Evolutionary conservation across 352 stramenopile species (phyloP).

Genomic region (Phytophthora ohioensis): DNA sequence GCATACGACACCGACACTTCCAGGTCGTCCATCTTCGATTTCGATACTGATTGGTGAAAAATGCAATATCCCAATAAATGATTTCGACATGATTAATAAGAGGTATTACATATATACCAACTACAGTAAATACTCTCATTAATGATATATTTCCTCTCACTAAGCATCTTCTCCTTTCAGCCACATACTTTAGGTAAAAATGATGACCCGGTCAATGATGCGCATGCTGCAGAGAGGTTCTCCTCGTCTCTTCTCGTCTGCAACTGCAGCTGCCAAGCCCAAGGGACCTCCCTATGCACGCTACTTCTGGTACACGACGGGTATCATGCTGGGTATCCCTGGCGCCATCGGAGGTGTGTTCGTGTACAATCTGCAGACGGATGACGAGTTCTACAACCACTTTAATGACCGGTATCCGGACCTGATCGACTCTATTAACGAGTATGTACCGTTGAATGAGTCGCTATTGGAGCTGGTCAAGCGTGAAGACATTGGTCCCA

Average conservation of each 20-base stretch:
- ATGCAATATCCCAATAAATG: not conserved
- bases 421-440: constrained; percentile 70
- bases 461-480: constrained; percentile 45
- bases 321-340: constrained; percentile 83
- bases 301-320: constrained; percentile 81
- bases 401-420: constrained; percentile 88
- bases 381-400: constrained; percentile 87
- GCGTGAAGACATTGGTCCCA: constrained; percentile 76
- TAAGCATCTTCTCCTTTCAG: constrained; percentile 3
- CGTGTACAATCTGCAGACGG: constrained; percentile 85
- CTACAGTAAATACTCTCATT: no score
- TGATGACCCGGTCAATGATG: constrained; percentile 26
- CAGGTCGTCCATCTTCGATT: constrained; percentile 18
- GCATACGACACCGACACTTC: constrained; percentile 69
- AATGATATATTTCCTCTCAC: not conserved
- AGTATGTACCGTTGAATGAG: constrained; percentile 72
- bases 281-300: constrained; percentile 67
- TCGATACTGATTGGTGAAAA: constrained; percentile 19
- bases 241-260: constrained; percentile 22
- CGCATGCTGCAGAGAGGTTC: constrained; percentile 27
- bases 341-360: constrained; percentile 68
- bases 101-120: no score
- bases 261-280: not conserved
- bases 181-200: constrained; percentile 2
- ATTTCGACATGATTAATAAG: not conserved